Percentiles rank a stretch among this genome's conserved stretches.
These are phyloP conservation scores for Komagataella kurtzmanii DNA, from an alignment of 805 yeast species.

Conservation along the genomic window DNA sequence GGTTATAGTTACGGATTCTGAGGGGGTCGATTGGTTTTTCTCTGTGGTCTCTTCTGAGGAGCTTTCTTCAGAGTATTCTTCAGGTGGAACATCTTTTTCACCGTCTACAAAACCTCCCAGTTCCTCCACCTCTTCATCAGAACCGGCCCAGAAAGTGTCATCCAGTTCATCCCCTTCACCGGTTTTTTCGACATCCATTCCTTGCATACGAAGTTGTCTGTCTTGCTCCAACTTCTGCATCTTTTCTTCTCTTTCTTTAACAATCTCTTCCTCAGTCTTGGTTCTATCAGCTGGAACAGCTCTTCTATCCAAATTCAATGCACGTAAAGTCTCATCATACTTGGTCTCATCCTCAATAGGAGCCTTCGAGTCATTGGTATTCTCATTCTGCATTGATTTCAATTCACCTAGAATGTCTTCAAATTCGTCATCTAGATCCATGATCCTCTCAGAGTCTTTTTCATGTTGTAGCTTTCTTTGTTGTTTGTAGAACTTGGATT, in stretches of 20 bases:
- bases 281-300: constrained; percentile 77
- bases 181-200: constrained; percentile 32
- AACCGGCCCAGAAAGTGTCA: constrained; percentile 57
- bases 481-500: constrained; percentile 64
- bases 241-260: constrained; percentile 45
- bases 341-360: constrained; percentile 29
- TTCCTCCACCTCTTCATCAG: constrained; percentile 28
- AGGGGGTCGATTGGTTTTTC: constrained; percentile 1
- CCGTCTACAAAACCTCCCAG: constrained; percentile 22
- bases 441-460: constrained; percentile 43
- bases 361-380: constrained; percentile 14
- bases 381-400: constrained; percentile 13
- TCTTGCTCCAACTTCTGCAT: constrained; percentile 52
- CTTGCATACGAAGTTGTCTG: constrained; percentile 64
- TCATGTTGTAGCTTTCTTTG: constrained; percentile 60
- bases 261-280: constrained; percentile 61
- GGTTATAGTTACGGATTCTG: constrained; percentile 17
- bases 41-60: constrained; percentile 7
- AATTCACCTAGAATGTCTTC: constrained; percentile 54
- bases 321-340: constrained; percentile 56
- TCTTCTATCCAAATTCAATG: constrained; percentile 55
- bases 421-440: constrained; percentile 61
- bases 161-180: constrained; percentile 50
- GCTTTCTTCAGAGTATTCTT: constrained; percentile 16
- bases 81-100: constrained; percentile 19